Evolutionary conservation across 108 stramenopile genomes (phyloP).

Genomic region (Craspedostauros australis): DNA sequence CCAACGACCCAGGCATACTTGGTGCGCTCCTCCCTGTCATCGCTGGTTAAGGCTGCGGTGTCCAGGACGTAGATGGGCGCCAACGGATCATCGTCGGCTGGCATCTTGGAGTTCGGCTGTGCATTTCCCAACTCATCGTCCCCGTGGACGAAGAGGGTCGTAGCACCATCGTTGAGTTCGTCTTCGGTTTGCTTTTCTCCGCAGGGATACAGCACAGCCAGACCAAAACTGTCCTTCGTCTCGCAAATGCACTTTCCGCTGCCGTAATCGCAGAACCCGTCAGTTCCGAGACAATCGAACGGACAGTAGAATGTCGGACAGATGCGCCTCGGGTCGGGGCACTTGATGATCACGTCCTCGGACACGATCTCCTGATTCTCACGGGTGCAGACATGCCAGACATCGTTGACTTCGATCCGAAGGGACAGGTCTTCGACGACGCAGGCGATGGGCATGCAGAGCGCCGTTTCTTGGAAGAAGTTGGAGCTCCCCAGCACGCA

Average conservation of each 20-base stretch:
- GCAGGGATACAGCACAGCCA: no score
- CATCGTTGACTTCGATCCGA: conserved; percentile 54
- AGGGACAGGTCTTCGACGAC: conserved; percentile 67
- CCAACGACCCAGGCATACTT: neutral
- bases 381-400: conserved; percentile 57
- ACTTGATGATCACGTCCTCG: conserved; percentile 38
- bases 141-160: no score
- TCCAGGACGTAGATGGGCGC: conserved; percentile 29
- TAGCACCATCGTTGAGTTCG: no score
- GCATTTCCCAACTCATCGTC: no score
- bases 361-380: conserved; percentile 50
- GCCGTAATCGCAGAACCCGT: conserved; percentile 61
- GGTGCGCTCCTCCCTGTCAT: no score
- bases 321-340: conserved; percentile 63
- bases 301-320: conserved; percentile 82
- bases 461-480: conserved; percentile 24
- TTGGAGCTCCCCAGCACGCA: conserved; percentile 51
- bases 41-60: no score
- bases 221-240: no score
- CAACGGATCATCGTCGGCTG: conserved; percentile 12
- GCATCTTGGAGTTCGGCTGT: no score
- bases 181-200: no score
- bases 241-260: conserved; percentile 65
- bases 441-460: conserved; percentile 78
- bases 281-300: conserved; percentile 66